Percentiles rank a stretch among this genome's conserved stretches.
Conservation (phyloP, 768 basidiomycete genomes). For the Hypsizygus marmoreus region DNA sequence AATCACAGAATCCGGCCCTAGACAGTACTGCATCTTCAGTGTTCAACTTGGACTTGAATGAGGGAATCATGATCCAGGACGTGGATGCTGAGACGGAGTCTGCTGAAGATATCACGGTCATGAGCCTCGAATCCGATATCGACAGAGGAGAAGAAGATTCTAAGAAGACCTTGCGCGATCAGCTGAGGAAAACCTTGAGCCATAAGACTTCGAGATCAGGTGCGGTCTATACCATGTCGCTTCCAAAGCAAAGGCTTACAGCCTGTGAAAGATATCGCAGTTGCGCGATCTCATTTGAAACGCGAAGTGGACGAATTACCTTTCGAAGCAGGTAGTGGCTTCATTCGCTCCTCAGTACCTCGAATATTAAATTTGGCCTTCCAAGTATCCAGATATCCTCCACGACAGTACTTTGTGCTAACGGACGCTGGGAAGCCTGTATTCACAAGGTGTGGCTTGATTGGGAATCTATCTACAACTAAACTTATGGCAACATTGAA, state of each 20-base stretch:
- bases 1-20: slow-evolving; percentile 36
- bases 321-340: slow-evolving; percentile 39
- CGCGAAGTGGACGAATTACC: slow-evolving; percentile 39
- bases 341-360: not conserved
- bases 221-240: slow-evolving; percentile 18
- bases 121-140: slow-evolving; percentile 42
- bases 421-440: slow-evolving; percentile 99
- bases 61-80: slow-evolving; percentile 74
- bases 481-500: slow-evolving; percentile 54
- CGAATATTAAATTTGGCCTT: slow-evolving; percentile 15
- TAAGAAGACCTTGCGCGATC: slow-evolving; percentile 68
- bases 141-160: slow-evolving; percentile 53
- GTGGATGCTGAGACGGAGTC: slow-evolving; percentile 60
- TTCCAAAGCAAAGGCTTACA: slow-evolving; percentile 3
- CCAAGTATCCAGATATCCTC: slow-evolving; percentile 44
- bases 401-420: slow-evolving; percentile 86
- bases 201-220: slow-evolving; percentile 52
- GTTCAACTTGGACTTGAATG: slow-evolving; percentile 62
- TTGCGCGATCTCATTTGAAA: slow-evolving; percentile 29
- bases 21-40: slow-evolving; percentile 75
- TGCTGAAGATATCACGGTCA: slow-evolving; percentile 52
- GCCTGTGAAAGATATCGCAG: slow-evolving; percentile 26
- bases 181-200: slow-evolving; percentile 67
- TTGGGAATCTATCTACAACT: slow-evolving; percentile 34
- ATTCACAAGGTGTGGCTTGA: slow-evolving; percentile 68